phyloP scores from a whole-genome alignment of 352 stramenopile genomes.

The Phytophthora colocasiae region DNA sequence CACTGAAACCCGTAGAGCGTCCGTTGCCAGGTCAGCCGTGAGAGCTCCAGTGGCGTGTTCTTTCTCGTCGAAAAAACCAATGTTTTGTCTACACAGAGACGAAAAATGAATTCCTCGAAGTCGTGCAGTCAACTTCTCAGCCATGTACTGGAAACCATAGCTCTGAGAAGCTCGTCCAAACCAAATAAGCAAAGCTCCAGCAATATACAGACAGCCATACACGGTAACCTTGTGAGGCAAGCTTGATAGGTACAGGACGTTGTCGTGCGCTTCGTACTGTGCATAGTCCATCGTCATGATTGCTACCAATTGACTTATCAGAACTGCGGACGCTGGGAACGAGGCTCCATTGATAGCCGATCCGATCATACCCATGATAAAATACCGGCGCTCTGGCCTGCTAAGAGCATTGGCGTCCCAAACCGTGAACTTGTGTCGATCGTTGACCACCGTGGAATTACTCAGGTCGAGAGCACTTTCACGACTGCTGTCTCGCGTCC shows the following conservation, averaged over 20 bases:
- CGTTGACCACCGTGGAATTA: not conserved
- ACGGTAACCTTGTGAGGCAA: conserved; percentile 31
- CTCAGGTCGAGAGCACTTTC: not conserved
- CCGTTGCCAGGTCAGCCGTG: conserved; percentile 66
- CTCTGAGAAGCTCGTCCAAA: conserved; percentile 33
- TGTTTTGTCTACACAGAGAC: conserved; percentile 47
- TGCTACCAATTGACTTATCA: conserved; percentile 33
- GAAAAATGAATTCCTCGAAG: conserved; percentile 60
- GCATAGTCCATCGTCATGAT: conserved; percentile 45
- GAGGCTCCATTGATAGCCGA: conserved; percentile 24
- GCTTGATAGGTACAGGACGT: conserved; percentile 36
- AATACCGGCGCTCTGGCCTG: conserved; percentile 29
- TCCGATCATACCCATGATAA: conserved; percentile 28
- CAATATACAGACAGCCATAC: conserved; percentile 50
- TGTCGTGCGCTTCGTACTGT: conserved; percentile 24
- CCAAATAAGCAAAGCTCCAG: conserved; percentile 39
- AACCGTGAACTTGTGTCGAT: conserved; percentile 14
- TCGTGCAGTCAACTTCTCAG: conserved; percentile 56
- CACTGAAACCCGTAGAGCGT: conserved; percentile 52
- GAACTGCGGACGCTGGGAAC: conserved; percentile 32
- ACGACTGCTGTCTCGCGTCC: conserved; percentile 4
- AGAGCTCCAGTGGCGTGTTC: conserved; percentile 67
- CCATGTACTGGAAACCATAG: conserved; percentile 60
- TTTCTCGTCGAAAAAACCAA: conserved; percentile 79
- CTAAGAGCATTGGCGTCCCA: conserved; percentile 19